Evolutionary conservation across 306 rosid species (phyloP).

Genomic region (Gillenia trifoliata): DNA sequence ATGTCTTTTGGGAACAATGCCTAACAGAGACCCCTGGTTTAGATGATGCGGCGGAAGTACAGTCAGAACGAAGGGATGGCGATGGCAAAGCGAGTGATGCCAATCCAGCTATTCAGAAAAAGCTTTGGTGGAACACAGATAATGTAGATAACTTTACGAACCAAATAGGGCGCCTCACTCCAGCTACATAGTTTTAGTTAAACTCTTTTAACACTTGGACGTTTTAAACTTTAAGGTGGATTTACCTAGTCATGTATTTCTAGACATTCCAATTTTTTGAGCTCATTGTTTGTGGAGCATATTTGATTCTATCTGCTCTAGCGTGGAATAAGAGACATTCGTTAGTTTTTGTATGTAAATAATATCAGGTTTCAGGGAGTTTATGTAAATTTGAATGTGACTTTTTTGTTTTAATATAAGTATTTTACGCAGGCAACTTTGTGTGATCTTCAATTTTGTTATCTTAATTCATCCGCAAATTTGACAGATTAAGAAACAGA

Average conservation of each 20-base stretch:
- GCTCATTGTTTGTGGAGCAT: slow-evolving; percentile 5
- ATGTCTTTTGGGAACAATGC: slow-evolving; percentile 40
- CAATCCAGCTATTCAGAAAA: slow-evolving; percentile 4
- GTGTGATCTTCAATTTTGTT: no score
- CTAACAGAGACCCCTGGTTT: slow-evolving; percentile 33
- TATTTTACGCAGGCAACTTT: no score
- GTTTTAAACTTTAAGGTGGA: background rate
- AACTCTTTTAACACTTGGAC: background rate
- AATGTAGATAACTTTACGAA: slow-evolving; percentile 14
- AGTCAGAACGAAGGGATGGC: slow-evolving; percentile 4
- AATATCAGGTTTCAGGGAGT: background rate
- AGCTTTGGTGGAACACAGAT: slow-evolving; percentile 22
- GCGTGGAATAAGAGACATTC: background rate
- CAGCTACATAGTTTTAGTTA: slow-evolving; percentile 16
- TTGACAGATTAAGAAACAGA: no score
- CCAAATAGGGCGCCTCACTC: slow-evolving; percentile 34
- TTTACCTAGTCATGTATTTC: background rate
- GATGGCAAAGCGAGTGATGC: background rate
- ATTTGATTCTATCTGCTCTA: background rate
- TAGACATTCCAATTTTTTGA: slow-evolving; percentile 14
- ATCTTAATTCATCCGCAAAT: no score
- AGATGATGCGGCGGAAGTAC: slow-evolving; percentile 5
- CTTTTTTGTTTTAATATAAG: no score
- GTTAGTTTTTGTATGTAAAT: slow-evolving; percentile 7
- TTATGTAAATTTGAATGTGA: background rate